Conservation (phyloP, 179 eudicot species). For the Silene noctiflora region DNA sequence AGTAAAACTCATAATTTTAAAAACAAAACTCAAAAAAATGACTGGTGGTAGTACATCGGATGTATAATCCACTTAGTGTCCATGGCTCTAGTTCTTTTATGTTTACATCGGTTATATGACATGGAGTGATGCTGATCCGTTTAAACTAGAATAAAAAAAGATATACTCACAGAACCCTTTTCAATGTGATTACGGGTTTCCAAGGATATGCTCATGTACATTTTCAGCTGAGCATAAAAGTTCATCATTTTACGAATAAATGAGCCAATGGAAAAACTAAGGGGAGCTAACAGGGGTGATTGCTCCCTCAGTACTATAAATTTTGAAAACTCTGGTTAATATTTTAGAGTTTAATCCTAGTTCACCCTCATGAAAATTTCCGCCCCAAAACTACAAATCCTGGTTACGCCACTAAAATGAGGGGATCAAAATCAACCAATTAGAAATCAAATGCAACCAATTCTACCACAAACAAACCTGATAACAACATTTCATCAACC, state of each 20-base stretch:
- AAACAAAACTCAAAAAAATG: too few relatives aligned
- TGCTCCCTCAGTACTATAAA: too few relatives aligned
- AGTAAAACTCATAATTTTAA: too few relatives aligned
- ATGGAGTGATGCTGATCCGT: not conserved
- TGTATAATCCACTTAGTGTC: too few relatives aligned
- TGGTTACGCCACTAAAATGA: too few relatives aligned
- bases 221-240: not conserved
- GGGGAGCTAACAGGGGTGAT: too few relatives aligned
- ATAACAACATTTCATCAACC: not conserved
- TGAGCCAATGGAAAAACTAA: not conserved
- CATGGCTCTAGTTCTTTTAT: not conserved
- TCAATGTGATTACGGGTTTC: not conserved
- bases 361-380: too few relatives aligned
- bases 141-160: not conserved
- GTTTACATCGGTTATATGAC: not conserved
- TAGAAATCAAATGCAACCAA: not conserved
- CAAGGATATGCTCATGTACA: not conserved
- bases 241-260: not conserved
- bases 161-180: not conserved
- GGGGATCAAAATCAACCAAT: not conserved
- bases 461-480: not conserved
- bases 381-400: too few relatives aligned
- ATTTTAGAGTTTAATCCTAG: too few relatives aligned
- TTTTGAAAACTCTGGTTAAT: too few relatives aligned
- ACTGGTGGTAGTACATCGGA: too few relatives aligned